phyloP scores from a whole-genome alignment of 148 eudicot genomes.

The Polygonum maritimum region DNA sequence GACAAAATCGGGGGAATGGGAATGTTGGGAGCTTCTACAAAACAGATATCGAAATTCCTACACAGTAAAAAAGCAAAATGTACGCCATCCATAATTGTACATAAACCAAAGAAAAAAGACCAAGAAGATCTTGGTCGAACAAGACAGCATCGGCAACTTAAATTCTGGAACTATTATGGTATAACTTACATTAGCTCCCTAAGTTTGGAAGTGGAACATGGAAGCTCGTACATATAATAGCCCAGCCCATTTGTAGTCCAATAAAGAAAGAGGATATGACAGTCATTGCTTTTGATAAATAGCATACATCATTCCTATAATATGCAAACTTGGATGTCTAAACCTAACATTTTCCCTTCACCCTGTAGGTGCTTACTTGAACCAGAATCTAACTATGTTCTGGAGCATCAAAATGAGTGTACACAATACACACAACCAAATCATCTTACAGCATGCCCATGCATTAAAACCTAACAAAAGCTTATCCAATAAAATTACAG shows the following conservation, averaged over 20 bases:
- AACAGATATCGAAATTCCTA: background rate
- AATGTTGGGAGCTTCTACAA: background rate
- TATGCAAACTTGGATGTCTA: background rate
- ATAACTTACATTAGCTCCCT: background rate
- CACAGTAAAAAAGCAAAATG: background rate
- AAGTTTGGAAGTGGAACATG: background rate
- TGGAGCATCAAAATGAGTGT: background rate
- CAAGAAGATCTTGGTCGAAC: background rate
- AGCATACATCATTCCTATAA: background rate
- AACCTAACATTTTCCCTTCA: background rate
- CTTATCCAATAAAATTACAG: conserved; percentile 4
- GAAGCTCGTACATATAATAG: background rate
- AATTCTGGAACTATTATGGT: background rate
- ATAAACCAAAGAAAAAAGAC: background rate
- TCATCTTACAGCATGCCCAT: background rate
- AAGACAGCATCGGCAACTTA: background rate
- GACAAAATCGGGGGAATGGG: conserved; percentile 1
- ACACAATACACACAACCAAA: background rate
- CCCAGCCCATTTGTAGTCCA: too few relatives aligned
- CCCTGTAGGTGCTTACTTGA: background rate
- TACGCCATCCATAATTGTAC: background rate
- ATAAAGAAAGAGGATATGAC: too few relatives aligned
- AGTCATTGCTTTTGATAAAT: background rate
- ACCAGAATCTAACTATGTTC: background rate
- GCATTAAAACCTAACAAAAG: background rate